These are phyloP conservation scores for Nigrospora sphaerica DNA, from an alignment of 2,329 filamentous ascomycete genomes.

Conservation along the genomic window DNA sequence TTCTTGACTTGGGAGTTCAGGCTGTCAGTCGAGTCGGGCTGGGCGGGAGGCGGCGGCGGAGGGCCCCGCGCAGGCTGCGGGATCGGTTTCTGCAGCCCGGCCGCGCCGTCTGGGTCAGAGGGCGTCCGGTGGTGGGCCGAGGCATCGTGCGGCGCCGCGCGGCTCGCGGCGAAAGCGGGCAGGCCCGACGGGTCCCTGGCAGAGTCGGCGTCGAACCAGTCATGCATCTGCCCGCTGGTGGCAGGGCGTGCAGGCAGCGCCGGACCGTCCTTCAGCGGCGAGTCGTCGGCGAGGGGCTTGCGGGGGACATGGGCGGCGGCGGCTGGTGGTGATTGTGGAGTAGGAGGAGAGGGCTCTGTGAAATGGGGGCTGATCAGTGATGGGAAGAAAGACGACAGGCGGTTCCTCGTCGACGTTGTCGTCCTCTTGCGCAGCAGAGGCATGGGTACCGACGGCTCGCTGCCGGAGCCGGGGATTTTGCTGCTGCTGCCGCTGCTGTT, in stretches of 20 bases:
- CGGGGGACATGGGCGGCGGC: constrained; percentile 10
- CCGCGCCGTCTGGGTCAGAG: too few relatives aligned
- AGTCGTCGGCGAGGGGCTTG: constrained; percentile 17
- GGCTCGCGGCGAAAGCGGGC: too few relatives aligned
- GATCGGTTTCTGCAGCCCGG: too few relatives aligned
- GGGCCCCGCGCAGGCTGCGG: too few relatives aligned
- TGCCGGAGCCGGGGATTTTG: neutral
- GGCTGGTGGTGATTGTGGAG: neutral
- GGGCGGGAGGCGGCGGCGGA: too few relatives aligned
- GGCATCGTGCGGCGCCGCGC: too few relatives aligned
- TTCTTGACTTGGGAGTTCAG: neutral
- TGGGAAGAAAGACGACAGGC: constrained; percentile 22
- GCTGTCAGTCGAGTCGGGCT: too few relatives aligned
- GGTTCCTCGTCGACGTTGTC: constrained; percentile 16
- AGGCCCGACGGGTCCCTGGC: too few relatives aligned
- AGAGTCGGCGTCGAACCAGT: neutral
- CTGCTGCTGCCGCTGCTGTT: too few relatives aligned
- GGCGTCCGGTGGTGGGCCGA: too few relatives aligned
- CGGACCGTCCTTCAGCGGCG: constrained; percentile 10
- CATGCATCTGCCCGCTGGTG: neutral
- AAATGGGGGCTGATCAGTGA: constrained; percentile 18
- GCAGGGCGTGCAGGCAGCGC: constrained; percentile 5
- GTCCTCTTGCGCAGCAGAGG: constrained; percentile 7
- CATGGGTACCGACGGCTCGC: constrained; percentile 5
- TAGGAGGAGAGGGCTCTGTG: constrained; percentile 9